Conservation (phyloP, 1,284 basidiomycete genomes). For the Exobasidium cylindrosporum region DNA sequence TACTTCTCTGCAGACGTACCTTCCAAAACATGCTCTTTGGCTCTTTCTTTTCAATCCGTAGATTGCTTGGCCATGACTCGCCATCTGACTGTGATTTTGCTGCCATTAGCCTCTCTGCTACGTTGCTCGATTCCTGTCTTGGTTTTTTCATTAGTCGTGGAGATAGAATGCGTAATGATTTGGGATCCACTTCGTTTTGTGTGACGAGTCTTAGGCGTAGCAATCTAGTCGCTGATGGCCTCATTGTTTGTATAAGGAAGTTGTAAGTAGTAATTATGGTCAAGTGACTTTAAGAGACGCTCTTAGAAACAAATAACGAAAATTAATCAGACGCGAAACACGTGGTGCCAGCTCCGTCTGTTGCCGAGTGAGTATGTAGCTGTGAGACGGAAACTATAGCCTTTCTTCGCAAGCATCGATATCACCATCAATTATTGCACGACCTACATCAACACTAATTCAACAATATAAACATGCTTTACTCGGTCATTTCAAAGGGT, state of each 20-base stretch:
- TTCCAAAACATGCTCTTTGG: slow-evolving; percentile 6
- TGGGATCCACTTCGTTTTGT: neutral
- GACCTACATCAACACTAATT: too few species aligned
- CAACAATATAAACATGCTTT: neutral
- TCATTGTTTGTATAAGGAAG: neutral
- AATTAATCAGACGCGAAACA: neutral
- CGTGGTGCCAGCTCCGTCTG: neutral
- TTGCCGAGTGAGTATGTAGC: too few species aligned
- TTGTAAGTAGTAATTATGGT: neutral
- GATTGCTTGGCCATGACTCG: neutral
- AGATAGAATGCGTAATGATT: neutral
- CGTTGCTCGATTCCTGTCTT: neutral
- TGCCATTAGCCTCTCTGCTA: neutral
- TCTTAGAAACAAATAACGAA: neutral
- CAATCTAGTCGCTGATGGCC: neutral
- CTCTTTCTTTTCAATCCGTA: neutral
- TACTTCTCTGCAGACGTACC: too few species aligned
- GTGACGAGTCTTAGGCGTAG: neutral
- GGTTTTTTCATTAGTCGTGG: neutral
- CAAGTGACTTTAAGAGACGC: neutral
- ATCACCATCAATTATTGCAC: too few species aligned
- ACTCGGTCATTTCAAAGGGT: slow-evolving; percentile 4
- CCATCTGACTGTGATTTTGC: neutral
- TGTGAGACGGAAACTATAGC: too few species aligned
- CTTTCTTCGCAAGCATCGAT: too few species aligned